Conservation (phyloP, 2,329 filamentous ascomycete species). For the Verticillium klebahnii region DNA sequence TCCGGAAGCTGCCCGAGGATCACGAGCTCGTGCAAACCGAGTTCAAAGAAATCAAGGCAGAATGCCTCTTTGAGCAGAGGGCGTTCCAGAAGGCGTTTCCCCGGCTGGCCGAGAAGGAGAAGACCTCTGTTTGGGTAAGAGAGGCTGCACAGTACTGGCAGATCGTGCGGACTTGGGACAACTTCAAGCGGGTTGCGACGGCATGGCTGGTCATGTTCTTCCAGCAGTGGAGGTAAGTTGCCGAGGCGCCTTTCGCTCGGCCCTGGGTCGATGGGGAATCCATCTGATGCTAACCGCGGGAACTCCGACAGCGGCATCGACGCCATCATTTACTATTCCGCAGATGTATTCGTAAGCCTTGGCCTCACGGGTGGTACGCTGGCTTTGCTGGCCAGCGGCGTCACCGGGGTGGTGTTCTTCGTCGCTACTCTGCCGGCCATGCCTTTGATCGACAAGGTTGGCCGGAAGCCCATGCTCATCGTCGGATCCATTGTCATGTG, state of each 20-base stretch:
- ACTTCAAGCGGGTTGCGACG: slow-evolving; percentile 40
- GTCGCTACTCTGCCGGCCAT: slow-evolving; percentile 25
- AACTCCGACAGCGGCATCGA: slow-evolving; percentile 15
- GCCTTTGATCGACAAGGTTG: slow-evolving; percentile 32
- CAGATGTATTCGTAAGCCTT: slow-evolving; percentile 60
- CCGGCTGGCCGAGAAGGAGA: slow-evolving; percentile 30
- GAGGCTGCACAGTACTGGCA: slow-evolving; percentile 47
- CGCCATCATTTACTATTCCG: slow-evolving; percentile 40
- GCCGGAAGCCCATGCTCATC: slow-evolving; percentile 33
- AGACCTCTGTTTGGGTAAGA: slow-evolving; percentile 34
- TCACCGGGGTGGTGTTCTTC: slow-evolving; percentile 54
- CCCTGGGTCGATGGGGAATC: background rate
- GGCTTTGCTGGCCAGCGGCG: slow-evolving; percentile 55
- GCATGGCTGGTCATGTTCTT: slow-evolving; percentile 43
- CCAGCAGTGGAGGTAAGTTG: slow-evolving; percentile 32
- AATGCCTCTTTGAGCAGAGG: slow-evolving; percentile 35
- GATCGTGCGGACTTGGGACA: slow-evolving; percentile 41
- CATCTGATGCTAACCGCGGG: no score
- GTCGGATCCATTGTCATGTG: slow-evolving; percentile 33
- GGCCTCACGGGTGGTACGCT: slow-evolving; percentile 57
- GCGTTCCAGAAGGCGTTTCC: slow-evolving; percentile 40
- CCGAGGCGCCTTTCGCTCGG: no score
- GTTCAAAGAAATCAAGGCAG: slow-evolving; percentile 36
- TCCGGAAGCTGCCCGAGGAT: slow-evolving; percentile 56
- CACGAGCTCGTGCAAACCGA: slow-evolving; percentile 54